phyloP scores from a whole-genome alignment of 352 stramenopile genomes.

The Pythium chondricola region DNA sequence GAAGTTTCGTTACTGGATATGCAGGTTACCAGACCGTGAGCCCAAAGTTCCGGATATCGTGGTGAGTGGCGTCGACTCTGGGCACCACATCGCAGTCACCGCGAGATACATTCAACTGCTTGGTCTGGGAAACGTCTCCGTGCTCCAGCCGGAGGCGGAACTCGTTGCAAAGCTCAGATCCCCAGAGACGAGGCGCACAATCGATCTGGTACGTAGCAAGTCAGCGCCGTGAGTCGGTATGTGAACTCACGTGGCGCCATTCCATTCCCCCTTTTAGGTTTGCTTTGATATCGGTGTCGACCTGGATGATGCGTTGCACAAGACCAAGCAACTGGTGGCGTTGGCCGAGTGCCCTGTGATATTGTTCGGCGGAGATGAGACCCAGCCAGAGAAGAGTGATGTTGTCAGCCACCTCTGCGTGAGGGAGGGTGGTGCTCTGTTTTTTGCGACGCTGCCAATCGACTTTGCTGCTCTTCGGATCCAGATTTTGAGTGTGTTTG shows the following conservation, averaged over 20 bases:
- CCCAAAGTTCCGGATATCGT: conserved; percentile 64
- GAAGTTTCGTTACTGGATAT: too few species aligned
- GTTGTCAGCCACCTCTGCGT: conserved; percentile 37
- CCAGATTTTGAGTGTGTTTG: conserved; percentile 45
- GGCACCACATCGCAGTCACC: conserved; percentile 33
- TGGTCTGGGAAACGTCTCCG: conserved; percentile 46
- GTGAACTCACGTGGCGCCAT: not conserved
- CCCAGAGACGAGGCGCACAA: conserved; percentile 18
- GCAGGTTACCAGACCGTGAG: conserved; percentile 19
- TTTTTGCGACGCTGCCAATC: conserved; percentile 53
- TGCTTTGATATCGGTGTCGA: conserved; percentile 55
- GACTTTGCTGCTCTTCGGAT: conserved; percentile 55
- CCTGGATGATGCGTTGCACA: conserved; percentile 35
- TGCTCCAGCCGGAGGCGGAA: conserved; percentile 23
- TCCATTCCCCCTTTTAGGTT: conserved; percentile 23
- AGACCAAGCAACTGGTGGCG: conserved; percentile 30
- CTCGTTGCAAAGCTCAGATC: conserved; percentile 36
- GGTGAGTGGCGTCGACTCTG: conserved; percentile 33
- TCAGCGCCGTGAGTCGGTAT: not conserved
- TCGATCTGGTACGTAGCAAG: conserved; percentile 38
- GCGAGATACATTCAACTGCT: conserved; percentile 70
- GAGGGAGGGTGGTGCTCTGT: conserved; percentile 33
- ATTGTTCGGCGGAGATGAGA: conserved; percentile 43
- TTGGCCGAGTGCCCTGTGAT: conserved; percentile 42
- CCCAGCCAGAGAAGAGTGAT: conserved; percentile 25